These are phyloP conservation scores for Boletellus sp. DNA, from an alignment of 1,284 basidiomycete genomes.

Conservation along the genomic window DNA sequence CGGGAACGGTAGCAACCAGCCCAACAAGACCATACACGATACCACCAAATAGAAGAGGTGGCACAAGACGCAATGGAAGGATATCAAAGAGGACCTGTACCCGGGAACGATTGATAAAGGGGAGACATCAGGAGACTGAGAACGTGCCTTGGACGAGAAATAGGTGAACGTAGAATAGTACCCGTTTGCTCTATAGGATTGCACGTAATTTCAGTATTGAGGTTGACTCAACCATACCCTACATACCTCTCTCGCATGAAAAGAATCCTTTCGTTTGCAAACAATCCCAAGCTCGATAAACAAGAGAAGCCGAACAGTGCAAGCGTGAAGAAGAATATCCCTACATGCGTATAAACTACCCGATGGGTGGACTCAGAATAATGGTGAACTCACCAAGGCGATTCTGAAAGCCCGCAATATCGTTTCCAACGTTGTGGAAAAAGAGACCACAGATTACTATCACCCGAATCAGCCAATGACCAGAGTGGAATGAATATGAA, in stretches of 20 bases:
- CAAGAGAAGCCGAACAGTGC: conserved; percentile 96
- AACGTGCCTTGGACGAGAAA: conserved; percentile 81
- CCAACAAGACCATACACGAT: conserved; percentile 94
- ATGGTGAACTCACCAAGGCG: conserved; percentile 52
- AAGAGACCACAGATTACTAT: conserved; percentile 80
- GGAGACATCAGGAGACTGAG: neutral
- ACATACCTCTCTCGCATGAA: conserved; percentile 92
- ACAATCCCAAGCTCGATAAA: conserved; percentile 86
- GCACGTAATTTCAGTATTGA: conserved; percentile 3
- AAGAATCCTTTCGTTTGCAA: conserved; percentile 90
- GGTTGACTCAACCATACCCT: neutral
- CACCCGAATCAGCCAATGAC: conserved; percentile 8
- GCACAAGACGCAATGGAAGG: conserved; percentile 88
- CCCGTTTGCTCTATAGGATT: conserved; percentile 74
- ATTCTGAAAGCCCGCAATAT: conserved; percentile 94
- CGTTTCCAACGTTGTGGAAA: conserved; percentile 80
- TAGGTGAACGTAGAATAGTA: conserved; percentile 96
- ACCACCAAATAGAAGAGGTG: conserved; percentile 90
- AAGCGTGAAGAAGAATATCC: conserved; percentile 95
- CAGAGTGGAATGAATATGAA: conserved; percentile 1
- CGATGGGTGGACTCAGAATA: neutral
- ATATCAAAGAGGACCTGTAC: conserved; percentile 88
- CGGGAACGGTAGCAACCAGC: conserved; percentile 82
- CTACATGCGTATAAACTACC: conserved; percentile 35
- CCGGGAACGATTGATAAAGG: neutral